phyloP scores from a whole-genome alignment of 768 basidiomycete genomes.

The Leccinum ochraceum region DNA sequence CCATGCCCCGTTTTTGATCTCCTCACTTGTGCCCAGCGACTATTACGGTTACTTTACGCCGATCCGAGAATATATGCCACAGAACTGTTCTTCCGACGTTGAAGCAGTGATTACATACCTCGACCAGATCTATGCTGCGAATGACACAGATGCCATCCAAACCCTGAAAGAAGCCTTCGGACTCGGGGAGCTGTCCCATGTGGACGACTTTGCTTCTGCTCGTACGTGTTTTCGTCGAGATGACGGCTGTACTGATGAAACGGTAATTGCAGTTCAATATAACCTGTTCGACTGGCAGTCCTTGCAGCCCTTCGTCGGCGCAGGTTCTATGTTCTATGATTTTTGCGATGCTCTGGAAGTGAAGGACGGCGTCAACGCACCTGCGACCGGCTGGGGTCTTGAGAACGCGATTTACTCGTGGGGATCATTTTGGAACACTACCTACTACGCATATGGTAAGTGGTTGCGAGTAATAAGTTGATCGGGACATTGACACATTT shows the following conservation, averaged over 20 bases:
- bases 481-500: neutral
- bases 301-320: neutral
- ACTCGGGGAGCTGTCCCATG: neutral
- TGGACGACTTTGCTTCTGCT: neutral
- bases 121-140: neutral
- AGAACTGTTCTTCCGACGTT: neutral
- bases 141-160: neutral
- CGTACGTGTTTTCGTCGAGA: neutral
- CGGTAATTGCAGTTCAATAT: neutral
- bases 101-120: neutral
- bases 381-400: neutral
- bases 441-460: neutral
- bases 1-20: neutral
- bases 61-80: neutral
- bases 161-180: neutral
- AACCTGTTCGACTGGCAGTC: neutral
- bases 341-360: neutral
- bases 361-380: neutral
- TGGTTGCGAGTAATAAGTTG: conserved; percentile 8
- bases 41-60: neutral
- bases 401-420: neutral
- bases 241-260: neutral
- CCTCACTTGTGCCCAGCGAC: neutral
- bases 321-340: neutral
- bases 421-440: neutral